Conservation (phyloP, 176 grass and related monocot genomes). For the Eleusine indica region DNA sequence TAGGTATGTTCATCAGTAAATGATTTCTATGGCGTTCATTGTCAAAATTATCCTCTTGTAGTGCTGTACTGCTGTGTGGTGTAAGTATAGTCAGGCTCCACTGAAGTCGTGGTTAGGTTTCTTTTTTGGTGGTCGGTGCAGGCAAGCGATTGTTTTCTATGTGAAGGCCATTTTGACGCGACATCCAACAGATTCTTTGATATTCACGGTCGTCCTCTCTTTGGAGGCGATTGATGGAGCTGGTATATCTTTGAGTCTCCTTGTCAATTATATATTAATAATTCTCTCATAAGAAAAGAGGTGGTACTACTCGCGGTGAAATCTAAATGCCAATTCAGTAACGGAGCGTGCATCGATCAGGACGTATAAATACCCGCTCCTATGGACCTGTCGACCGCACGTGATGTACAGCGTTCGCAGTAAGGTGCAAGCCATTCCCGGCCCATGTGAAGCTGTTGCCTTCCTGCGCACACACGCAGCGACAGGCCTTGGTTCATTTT, state of each 20-base stretch:
- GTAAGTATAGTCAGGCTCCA: neutral
- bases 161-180: conserved; percentile 26
- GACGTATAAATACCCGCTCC: neutral
- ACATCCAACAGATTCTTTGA: conserved; percentile 37
- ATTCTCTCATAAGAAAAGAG: neutral
- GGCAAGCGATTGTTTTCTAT: conserved; percentile 20
- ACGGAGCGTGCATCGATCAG: neutral
- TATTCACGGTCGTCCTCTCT: conserved; percentile 15
- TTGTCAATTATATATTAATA: neutral
- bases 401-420: neutral
- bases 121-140: conserved; percentile 24
- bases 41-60: too few relatives aligned
- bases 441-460: neutral
- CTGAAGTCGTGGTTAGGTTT: neutral
- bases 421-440: neutral
- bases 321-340: neutral
- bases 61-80: neutral
- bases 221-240: neutral
- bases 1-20: too few relatives aligned
- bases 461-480: neutral
- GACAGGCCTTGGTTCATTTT: neutral
- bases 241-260: neutral
- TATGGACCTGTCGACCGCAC: neutral
- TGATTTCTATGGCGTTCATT: too few relatives aligned
- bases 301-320: neutral